Percentiles rank a stretch among this genome's conserved stretches.
These are phyloP conservation scores for Zopfochytrium polystomum DNA, from an alignment of 371 early-diverging fungal genomes.

Conservation along the genomic window DNA sequence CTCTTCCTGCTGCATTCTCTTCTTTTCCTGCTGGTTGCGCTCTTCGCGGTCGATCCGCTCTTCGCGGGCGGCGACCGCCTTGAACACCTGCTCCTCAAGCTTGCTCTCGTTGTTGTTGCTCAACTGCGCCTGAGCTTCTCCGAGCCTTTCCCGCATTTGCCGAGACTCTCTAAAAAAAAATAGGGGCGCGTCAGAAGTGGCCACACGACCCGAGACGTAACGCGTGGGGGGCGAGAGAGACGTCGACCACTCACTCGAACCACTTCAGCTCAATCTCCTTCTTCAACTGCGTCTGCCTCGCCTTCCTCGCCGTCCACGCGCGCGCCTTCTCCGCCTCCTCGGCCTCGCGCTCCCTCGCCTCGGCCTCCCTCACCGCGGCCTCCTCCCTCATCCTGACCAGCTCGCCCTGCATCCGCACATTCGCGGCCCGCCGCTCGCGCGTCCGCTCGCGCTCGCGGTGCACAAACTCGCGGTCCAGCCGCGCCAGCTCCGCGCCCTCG, in stretches of 20 bases:
- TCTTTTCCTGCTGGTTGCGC: conserved; percentile 12
- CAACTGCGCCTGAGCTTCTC: conserved; percentile 23
- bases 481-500: conserved; percentile 9
- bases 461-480: conserved; percentile 8
- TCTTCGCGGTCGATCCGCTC: conserved; percentile 20
- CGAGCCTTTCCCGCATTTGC: conserved; percentile 24
- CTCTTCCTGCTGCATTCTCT: conserved; percentile 20
- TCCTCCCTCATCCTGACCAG: conserved; percentile 15
- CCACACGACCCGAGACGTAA: background rate
- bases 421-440: background rate
- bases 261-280: conserved; percentile 37
- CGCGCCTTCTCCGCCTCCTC: conserved; percentile 22
- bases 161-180: conserved; percentile 25
- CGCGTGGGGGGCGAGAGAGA: background rate
- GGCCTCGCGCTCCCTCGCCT: conserved; percentile 3
- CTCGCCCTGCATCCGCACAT: conserved; percentile 13
- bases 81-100: conserved; percentile 29
- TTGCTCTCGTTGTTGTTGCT: conserved; percentile 22
- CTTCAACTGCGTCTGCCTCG: conserved; percentile 26
- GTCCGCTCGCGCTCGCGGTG: conserved; percentile 6
- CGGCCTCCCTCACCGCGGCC: conserved; percentile 3
- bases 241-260: conserved; percentile 19
- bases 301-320: conserved; percentile 34
- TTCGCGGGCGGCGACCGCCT: conserved; percentile 26
- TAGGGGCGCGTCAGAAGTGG: too few relatives aligned